phyloP scores from a whole-genome alignment of 1,284 basidiomycete species.

The Moesziomyces parantarcticus region DNA sequence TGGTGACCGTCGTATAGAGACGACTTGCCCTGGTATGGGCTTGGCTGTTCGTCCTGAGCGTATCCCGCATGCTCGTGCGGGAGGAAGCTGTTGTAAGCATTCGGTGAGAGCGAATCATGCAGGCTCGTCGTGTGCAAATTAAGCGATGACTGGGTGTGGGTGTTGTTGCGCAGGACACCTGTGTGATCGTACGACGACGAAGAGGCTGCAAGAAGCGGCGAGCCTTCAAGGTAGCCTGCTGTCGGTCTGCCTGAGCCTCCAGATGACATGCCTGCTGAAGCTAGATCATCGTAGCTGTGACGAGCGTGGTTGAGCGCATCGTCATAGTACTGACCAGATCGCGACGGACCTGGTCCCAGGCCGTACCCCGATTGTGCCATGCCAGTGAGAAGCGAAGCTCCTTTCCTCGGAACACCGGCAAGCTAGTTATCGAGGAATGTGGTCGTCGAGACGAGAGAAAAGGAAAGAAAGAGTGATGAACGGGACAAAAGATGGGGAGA shows the following conservation, averaged over 20 bases:
- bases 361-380: conserved; percentile 28
- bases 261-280: conserved; percentile 1
- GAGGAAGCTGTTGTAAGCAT: conserved; percentile 2
- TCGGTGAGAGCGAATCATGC: conserved; percentile 1
- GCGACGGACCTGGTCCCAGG: conserved; percentile 18
- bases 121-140: conserved; percentile 6
- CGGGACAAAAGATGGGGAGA: background rate
- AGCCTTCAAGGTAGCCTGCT: conserved; percentile 13
- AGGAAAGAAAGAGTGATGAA: background rate
- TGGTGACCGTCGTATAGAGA: conserved; percentile 8
- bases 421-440: background rate
- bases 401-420: conserved; percentile 6
- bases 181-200: conserved; percentile 22
- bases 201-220: conserved; percentile 12
- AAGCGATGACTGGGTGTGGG: conserved; percentile 10
- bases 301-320: conserved; percentile 8
- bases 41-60: conserved; percentile 5
- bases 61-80: conserved; percentile 14
- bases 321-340: conserved; percentile 21
- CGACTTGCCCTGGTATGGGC: conserved; percentile 10
- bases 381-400: background rate
- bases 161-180: conserved; percentile 4
- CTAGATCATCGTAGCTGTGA: conserved; percentile 8
- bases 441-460: background rate
- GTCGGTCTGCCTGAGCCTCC: conserved; percentile 10